Evolutionary conservation across 75 land plant species (phyloP).

Genomic region (Sequoiadendron giganteum): DNA sequence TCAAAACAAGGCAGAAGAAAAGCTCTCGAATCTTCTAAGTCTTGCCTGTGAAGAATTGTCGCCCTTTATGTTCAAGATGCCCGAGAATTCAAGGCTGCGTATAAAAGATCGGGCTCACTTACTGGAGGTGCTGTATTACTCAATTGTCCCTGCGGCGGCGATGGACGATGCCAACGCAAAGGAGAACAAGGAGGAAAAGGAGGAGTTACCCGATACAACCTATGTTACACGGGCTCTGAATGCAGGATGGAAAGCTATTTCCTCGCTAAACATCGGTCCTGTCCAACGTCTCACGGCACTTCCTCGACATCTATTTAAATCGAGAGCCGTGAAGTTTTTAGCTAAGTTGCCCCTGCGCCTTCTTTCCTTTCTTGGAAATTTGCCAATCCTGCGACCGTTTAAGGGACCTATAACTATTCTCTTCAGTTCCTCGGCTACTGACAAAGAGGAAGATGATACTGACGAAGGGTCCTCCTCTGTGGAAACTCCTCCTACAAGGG

Average conservation of each 20-base stretch:
- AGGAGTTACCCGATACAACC: neutral
- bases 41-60: neutral
- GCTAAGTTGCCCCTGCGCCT: neutral
- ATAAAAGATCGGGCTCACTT: neutral
- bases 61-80: neutral
- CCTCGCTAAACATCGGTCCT: neutral
- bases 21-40: neutral
- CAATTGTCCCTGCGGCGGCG: neutral
- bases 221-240: neutral
- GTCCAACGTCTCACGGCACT: neutral
- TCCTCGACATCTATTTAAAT: neutral
- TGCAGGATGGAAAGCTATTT: neutral
- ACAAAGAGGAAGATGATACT: neutral
- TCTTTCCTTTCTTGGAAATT: neutral
- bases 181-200: neutral
- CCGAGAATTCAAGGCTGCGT: neutral
- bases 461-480: slow-evolving; percentile 9
- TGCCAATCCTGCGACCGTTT: neutral
- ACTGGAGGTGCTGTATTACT: neutral
- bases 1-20: neutral
- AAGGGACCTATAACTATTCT: neutral
- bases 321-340: neutral
- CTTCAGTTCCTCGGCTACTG: neutral
- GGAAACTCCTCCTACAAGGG: neutral
- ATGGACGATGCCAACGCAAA: neutral